Conservation (phyloP, 2,329 filamentous ascomycete species). For the Diaporthe batatas region DNA sequence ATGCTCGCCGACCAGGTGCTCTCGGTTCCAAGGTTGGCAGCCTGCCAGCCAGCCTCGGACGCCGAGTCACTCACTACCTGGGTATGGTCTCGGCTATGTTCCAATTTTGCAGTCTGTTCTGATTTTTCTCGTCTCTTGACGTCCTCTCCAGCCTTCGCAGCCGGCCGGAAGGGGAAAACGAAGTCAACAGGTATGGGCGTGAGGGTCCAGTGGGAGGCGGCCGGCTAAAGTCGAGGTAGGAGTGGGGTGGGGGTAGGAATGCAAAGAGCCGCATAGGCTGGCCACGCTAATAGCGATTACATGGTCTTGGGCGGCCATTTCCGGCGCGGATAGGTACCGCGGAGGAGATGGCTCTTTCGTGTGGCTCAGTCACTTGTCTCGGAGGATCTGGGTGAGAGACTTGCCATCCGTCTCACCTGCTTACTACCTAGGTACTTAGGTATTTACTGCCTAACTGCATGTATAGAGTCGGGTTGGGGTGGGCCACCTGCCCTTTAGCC, state of each 20-base stretch:
- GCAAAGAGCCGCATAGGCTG: constrained; percentile 32
- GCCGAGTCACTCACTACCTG: not conserved
- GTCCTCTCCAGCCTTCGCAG: not conserved
- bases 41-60: not conserved
- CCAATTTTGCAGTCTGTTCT: not conserved
- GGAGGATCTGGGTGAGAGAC: constrained; percentile 11
- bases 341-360: constrained; percentile 4
- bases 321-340: constrained; percentile 27
- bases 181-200: constrained; percentile 13
- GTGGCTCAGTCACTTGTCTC: constrained; percentile 19
- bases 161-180: constrained; percentile 16
- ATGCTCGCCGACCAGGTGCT: not conserved
- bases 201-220: constrained; percentile 10
- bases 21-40: not conserved
- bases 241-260: constrained; percentile 19
- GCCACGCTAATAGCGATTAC: constrained; percentile 4
- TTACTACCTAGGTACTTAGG: not conserved
- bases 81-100: constrained; percentile 8
- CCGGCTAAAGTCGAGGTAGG: constrained; percentile 25
- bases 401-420: constrained; percentile 11
- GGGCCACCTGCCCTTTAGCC: not conserved
- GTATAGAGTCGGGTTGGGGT: too few relatives aligned
- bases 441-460: too few relatives aligned
- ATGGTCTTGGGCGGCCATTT: constrained; percentile 12
- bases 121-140: not conserved